Conservation (phyloP, 2,329 filamentous ascomycete genomes). For the Cercospora berteroae region DNA sequence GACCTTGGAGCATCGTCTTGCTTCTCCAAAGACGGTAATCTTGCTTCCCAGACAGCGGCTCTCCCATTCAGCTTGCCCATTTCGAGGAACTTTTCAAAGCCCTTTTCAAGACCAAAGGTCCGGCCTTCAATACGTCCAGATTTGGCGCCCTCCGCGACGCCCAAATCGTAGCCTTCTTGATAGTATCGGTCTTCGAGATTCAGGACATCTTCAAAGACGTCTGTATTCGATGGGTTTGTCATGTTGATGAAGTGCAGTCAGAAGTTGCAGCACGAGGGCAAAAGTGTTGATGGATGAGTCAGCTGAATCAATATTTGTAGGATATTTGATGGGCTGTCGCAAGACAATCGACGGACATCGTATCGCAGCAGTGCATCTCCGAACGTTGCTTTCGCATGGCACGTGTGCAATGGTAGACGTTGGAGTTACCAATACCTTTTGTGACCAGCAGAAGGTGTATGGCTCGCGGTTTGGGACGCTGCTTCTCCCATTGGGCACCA, state of each 20-base stretch:
- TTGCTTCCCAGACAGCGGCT: constrained; percentile 78
- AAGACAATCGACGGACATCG: background rate
- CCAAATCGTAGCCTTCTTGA: constrained; percentile 73
- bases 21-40: constrained; percentile 48
- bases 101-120: constrained; percentile 84
- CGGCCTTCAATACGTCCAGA: constrained; percentile 85
- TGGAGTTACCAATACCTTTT: background rate
- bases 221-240: constrained; percentile 12
- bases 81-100: constrained; percentile 86
- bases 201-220: constrained; percentile 55
- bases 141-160: constrained; percentile 69
- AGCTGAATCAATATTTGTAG: background rate
- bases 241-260: constrained; percentile 11
- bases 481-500: background rate
- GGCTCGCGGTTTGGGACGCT: background rate
- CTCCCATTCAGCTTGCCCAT: constrained; percentile 76
- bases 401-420: background rate
- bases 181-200: constrained; percentile 71
- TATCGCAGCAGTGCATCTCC: background rate
- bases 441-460: background rate
- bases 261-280: background rate
- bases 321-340: background rate
- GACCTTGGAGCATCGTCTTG: background rate
- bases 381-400: background rate
- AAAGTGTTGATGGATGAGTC: constrained; percentile 2